These are phyloP conservation scores for Martiniozyma asiatica DNA, from an alignment of 1,139 yeast genomes.

Conservation along the genomic window DNA sequence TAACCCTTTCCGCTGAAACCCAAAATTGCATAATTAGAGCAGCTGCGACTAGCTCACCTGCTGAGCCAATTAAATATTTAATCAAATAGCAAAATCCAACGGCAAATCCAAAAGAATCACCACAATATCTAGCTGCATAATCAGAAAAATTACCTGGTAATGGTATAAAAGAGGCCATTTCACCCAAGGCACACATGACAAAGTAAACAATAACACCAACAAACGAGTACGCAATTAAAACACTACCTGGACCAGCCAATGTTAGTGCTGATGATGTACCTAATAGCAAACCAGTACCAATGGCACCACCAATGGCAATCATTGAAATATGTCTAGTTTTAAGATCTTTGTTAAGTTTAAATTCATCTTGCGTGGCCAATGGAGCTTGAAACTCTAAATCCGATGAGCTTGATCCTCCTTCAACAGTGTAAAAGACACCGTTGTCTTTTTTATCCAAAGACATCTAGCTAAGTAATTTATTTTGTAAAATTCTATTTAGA, in stretches of 20 bases:
- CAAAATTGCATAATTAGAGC: constrained; percentile 52
- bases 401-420: no score
- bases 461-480: no score
- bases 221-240: constrained; percentile 46
- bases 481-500: no score
- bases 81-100: constrained; percentile 58
- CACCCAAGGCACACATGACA: constrained; percentile 65
- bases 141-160: constrained; percentile 64
- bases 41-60: constrained; percentile 50
- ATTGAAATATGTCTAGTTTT: constrained; percentile 64
- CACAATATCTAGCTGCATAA: constrained; percentile 55
- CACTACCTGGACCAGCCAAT: constrained; percentile 59
- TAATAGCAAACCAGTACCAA: constrained; percentile 59
- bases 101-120: constrained; percentile 63
- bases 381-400: no score
- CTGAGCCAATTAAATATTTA: constrained; percentile 53
- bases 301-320: constrained; percentile 52
- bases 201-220: constrained; percentile 55
- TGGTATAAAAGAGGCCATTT: constrained; percentile 60
- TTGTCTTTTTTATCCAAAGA: no score
- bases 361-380: no score
- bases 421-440: no score
- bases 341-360: constrained; percentile 46
- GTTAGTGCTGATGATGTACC: constrained; percentile 59
- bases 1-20: constrained; percentile 33